Base-by-base conservation (phyloP, 176 grass and related monocot genomes). In the Oryza glumipatula region DNA sequence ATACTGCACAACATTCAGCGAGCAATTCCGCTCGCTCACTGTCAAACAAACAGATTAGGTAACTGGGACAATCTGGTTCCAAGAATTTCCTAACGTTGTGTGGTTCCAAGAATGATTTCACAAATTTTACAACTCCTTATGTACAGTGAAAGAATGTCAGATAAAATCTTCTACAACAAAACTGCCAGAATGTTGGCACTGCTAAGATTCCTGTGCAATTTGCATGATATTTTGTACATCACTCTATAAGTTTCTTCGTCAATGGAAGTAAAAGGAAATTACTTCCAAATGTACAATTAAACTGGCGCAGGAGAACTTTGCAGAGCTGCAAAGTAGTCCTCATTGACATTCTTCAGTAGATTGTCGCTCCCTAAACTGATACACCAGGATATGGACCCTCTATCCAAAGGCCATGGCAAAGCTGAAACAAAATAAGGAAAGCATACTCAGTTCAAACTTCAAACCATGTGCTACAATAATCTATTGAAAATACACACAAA, bases 311-410 rank as follows among this genome's bases (percentile, higher is more conserved):
- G 52, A 39, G 83, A 85, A 76, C 74, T 86, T 85, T 93, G 93
- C 13, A 95, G 79, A 44, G 91, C 87, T 46, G 91, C 63, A 17
- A 93, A 95, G 85, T 95, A 91, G 71, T 98, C 96, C 43, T 98
- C 93, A 48, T 95, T 89, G 22, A 98, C 78, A 80, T 92, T 94
- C 91, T 93, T 98, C 77, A 95, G 17, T 14, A 90, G 87, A 87
- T 98, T 90, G 16, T 93, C 95, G 12, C 83, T 88, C 47, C 80
- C 86, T 79, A 90, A 85, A 80, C 87, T 93, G 76, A 95, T 98
- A 47, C 86, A 98, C 96, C 96, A 98, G 7, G 93, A 94, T 83
- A 98, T 95, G 61, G 91, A 88, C 9, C 86, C 96, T 93, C 82
- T 94, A 52, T 88, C 82, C 82, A 93, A 38, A 75, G 76, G 83